Base-by-base conservation (phyloP, 2,329 filamentous ascomycete genomes). In the Chaetomium globosum region DNA sequence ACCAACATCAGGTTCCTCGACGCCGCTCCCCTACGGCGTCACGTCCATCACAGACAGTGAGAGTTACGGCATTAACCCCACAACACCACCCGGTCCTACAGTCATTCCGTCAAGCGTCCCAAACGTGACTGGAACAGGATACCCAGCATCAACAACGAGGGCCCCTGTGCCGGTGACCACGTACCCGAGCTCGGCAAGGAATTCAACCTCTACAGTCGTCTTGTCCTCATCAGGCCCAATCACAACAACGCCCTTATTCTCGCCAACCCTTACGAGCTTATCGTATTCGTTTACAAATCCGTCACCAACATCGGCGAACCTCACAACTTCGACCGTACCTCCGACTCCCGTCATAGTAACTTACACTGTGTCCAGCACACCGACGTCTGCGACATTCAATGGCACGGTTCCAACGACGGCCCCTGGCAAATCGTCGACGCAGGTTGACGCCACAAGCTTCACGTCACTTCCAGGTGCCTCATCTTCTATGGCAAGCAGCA, bases 281-380 rank as follows among this genome's bases (percentile, higher is more conserved):
- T 28, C 46, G 33, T 2, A 28, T 9, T 46, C 33, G 5, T 6
- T 23, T n/a, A 23, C 31, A 19, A 59, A 13, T 10, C 30, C 2
- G 19, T 56, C 62, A 3, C 48, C 56, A n/a, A 0, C 4, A 1
- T 21, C 13, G 3, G 16, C 2, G 10, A 64, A 59, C 39, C 33
- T 30, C 49, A 64, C 61, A 9, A 28, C 33, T 21, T 8, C 53
- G 23, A 21, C 9, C 3, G 3, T 16, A 3, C 21, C 33, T 2
- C 9, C 7, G 33, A 16, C 59, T 21, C 23, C 59, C n/a, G 23
- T 33, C 26, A 19, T 49, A 8, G 10, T 56, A 5, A 55, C 58
- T 19, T n/a, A 52, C 2, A 63, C 53, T 3, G 9, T 58, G 23
- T 52, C 46, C 4, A 63, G 28, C 53, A 62, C 59, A 1, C 19